Evolutionary conservation across 805 yeast genomes (phyloP), one percentile per base, ranked within the genome.

Genomic region (Ascoidea asiatica): DNA sequence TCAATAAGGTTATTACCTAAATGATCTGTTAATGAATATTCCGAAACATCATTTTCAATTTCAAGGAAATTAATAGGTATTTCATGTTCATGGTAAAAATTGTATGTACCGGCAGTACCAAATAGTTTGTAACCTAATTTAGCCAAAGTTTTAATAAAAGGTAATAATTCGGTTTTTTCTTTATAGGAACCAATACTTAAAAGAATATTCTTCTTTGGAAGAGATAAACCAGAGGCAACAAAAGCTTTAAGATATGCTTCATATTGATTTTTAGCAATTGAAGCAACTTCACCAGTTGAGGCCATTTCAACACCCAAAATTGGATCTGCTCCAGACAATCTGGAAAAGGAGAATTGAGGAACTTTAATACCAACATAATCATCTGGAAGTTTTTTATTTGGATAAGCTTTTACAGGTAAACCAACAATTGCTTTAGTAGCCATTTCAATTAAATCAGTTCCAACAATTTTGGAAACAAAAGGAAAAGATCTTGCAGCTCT

Each of bases 401-500:
- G 98, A 61, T 92, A 92, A 35, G 97, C 94, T 50, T 76, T 75
- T 45, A 87, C 73, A 42, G 95, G 94, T 51, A 81, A 59, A 53
- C 90, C 97, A 78, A 81, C 79, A 56, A 90, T 84, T 42, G 96
- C 97, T 64, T 84, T 86, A 44, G 97, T 89, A 43, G 98, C 97
- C 82, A 90, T 79, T 65, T 89, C 97, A 66, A 90, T 90, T 69
- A 90, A 74, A 64, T 90, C 95, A 47, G 90, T 88, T 52, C 97
- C 97, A 52, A 88, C 88, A 56, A 88, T 96, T 78, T 90, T 90
- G 43, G 97, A 90, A 53, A 89, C 87, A 68, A 92, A 90, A 66
- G 98, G 98, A 86, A 87, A 89, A 17, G 97, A 90, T 64, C 98
- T 84, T n/a, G 97, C 90, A 36, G 98, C 98, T 69, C 98, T 84